phyloP scores from a whole-genome alignment of 2,329 filamentous ascomycete species.

The Apiospora kogelbergensis region DNA sequence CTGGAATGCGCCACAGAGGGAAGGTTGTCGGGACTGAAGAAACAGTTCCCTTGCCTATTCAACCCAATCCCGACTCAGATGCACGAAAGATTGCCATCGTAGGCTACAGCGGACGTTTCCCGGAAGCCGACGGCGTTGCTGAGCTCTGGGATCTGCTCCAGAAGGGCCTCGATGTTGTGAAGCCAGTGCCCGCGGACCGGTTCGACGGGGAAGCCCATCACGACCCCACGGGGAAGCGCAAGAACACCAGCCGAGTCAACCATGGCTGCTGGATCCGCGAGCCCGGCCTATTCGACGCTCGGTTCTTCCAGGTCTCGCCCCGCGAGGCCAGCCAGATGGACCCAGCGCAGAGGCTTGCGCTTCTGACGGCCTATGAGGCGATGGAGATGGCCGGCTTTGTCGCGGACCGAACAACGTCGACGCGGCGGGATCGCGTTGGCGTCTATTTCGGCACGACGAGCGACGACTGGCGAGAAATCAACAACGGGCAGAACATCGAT shows the following conservation, averaged over 20 bases:
- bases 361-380: constrained; percentile 69
- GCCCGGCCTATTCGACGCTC: constrained; percentile 12
- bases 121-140: not conserved
- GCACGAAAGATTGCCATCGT: not conserved
- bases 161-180: not conserved
- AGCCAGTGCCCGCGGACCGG: constrained; percentile 10
- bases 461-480: constrained; percentile 77
- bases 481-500: constrained; percentile 70
- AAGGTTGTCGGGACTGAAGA: not conserved
- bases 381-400: constrained; percentile 69
- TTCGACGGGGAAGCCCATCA: constrained; percentile 11
- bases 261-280: constrained; percentile 14
- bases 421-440: constrained; percentile 55
- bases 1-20: not conserved
- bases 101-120: not conserved
- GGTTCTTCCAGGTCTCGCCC: constrained; percentile 15
- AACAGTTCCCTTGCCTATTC: not conserved
- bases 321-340: constrained; percentile 55
- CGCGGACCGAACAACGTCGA: constrained; percentile 61
- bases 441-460: constrained; percentile 78
- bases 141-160: not conserved
- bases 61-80: not conserved
- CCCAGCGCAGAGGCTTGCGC: constrained; percentile 65
- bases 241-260: constrained; percentile 17
- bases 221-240: constrained; percentile 59